Evolutionary conservation across 257 asterid genomes (phyloP).

Genomic region (Echium plantagineum): DNA sequence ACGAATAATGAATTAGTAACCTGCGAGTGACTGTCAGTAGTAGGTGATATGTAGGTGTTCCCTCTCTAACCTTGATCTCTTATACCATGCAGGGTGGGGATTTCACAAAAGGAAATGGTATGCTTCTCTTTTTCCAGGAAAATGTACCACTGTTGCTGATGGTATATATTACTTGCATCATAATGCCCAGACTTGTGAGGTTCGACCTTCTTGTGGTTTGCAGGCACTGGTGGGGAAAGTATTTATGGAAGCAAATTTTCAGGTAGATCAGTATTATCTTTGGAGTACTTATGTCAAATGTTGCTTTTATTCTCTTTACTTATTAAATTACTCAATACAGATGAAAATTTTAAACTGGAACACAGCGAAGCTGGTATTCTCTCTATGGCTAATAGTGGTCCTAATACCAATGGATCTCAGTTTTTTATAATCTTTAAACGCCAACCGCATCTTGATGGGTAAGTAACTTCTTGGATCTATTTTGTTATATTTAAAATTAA

Average conservation of each 20-base stretch:
- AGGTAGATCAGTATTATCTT: conserved; percentile 35
- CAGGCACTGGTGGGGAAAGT: conserved; percentile 99
- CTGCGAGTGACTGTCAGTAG: neutral
- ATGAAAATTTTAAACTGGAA: conserved; percentile 77
- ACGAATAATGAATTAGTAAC: neutral
- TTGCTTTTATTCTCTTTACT: conserved; percentile 12
- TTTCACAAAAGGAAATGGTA: conserved; percentile 96
- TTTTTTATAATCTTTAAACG: conserved; percentile 81
- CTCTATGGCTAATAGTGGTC: conserved; percentile 98
- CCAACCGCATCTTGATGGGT: conserved; percentile 98
- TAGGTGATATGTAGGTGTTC: neutral
- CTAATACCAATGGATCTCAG: conserved; percentile 94
- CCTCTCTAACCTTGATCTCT: conserved; percentile 1
- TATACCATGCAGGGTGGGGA: conserved; percentile 78
- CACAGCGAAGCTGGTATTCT: conserved; percentile 73
- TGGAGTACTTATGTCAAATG: conserved; percentile 5
- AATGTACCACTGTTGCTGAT: conserved; percentile 50
- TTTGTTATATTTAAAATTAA: too few relatives aligned
- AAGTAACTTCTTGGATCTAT: conserved; percentile 14
- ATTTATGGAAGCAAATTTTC: conserved; percentile 91
- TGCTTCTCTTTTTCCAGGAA: conserved; percentile 46
- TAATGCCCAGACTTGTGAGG: conserved; percentile 67
- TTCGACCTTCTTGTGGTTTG: conserved; percentile 71
- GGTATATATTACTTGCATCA: conserved; percentile 45
- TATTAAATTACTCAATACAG: conserved; percentile 24